A percentile compares a stretch with the other conserved stretches of the same genome.
Evolutionary conservation across 1,139 yeast genomes (phyloP).

Genomic region (Debaryomyces sp.): DNA sequence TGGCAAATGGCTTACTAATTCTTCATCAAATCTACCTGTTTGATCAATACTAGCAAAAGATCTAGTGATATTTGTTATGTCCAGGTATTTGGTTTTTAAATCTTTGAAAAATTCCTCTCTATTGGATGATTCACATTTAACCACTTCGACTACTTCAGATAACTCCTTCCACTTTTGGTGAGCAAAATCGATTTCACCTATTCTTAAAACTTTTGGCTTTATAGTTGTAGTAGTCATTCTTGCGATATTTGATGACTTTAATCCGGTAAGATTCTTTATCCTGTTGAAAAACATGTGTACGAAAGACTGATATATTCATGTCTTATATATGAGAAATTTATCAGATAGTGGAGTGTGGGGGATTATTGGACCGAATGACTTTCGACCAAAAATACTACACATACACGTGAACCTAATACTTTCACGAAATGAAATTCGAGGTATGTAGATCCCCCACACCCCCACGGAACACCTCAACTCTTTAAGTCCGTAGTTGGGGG

Average conservation of each 20-base stretch:
- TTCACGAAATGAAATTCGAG: neutral
- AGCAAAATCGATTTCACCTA: slow-evolving; percentile 58
- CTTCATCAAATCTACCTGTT: slow-evolving; percentile 79
- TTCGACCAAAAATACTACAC: neutral
- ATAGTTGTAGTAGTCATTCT: slow-evolving; percentile 15
- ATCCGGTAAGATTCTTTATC: neutral
- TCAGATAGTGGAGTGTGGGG: neutral
- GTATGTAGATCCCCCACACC: neutral
- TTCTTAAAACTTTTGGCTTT: slow-evolving; percentile 59
- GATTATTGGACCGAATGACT: neutral
- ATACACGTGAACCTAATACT: neutral
- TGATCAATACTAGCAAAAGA: slow-evolving; percentile 47
- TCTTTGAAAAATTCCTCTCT: slow-evolving; percentile 57
- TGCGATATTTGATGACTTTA: neutral
- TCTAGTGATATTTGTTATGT: slow-evolving; percentile 52
- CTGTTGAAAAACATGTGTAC: neutral
- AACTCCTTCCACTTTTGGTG: slow-evolving; percentile 59
- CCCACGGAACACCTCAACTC: neutral
- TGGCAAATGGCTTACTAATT: slow-evolving; percentile 64
- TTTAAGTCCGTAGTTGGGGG: neutral
- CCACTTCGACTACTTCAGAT: slow-evolving; percentile 50
- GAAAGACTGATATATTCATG: slow-evolving; percentile 1
- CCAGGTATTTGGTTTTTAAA: slow-evolving; percentile 49
- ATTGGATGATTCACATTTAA: slow-evolving; percentile 44
- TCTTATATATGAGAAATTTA: neutral